Evolutionary conservation across 2,329 filamentous ascomycete species (phyloP).

Genomic region (Eutypa lata): DNA sequence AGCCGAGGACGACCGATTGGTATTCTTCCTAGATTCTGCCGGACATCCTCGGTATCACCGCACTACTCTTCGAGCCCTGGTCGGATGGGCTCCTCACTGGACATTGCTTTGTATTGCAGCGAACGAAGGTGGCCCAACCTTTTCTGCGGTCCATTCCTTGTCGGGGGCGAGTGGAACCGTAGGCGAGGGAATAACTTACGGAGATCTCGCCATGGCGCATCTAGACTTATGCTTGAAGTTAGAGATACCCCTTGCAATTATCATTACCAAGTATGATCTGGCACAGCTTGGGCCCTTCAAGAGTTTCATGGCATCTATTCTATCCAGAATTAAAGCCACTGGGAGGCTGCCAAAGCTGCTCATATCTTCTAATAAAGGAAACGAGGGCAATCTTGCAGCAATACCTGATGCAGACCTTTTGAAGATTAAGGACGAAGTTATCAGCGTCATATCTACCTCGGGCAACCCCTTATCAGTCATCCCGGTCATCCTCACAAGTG

Average conservation of each 20-base stretch:
- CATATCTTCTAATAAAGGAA: constrained; percentile 50
- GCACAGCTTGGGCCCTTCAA: constrained; percentile 71
- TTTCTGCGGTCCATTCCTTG: constrained; percentile 40
- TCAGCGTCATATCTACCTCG: constrained; percentile 46
- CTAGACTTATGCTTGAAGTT: constrained; percentile 82
- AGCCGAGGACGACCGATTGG: constrained; percentile 69
- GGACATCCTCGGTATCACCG: constrained; percentile 86
- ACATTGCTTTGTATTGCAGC: constrained; percentile 83
- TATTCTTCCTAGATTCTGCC: constrained; percentile 88
- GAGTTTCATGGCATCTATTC: constrained; percentile 66
- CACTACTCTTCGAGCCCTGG: constrained; percentile 82
- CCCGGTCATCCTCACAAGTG: constrained; percentile 84
- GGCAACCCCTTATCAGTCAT: constrained; percentile 53
- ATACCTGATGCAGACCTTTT: constrained; percentile 55
- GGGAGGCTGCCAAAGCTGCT: constrained; percentile 74
- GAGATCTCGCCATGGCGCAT: constrained; percentile 75
- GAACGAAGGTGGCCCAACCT: constrained; percentile 58
- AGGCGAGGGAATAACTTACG: constrained; percentile 50
- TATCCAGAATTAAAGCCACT: constrained; percentile 73
- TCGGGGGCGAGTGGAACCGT: constrained; percentile 47
- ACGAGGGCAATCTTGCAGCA: constrained; percentile 48
- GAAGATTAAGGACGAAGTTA: constrained; percentile 52
- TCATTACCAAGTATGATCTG: constrained; percentile 88
- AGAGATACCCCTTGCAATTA: constrained; percentile 70
- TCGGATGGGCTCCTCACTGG: constrained; percentile 96